These are phyloP conservation scores for Phytophthora meadii DNA, from an alignment of 352 stramenopile genomes.

Conservation along the genomic window DNA sequence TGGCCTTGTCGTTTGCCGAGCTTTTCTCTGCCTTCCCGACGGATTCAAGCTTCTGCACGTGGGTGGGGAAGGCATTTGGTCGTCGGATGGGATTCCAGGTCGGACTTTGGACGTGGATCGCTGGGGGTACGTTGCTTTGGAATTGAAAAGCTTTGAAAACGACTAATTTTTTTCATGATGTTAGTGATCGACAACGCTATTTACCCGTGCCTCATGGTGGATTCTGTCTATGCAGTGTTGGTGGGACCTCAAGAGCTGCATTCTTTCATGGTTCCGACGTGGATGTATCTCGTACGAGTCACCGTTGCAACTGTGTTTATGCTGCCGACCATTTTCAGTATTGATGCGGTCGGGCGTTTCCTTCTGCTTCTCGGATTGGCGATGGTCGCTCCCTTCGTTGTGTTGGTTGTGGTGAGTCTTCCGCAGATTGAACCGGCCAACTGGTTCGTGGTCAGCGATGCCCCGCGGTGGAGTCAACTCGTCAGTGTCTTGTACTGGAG, in stretches of 20 bases:
- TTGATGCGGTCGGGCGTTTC: slow-evolving; percentile 90
- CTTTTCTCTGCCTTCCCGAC: slow-evolving; percentile 75
- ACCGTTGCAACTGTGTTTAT: slow-evolving; percentile 62
- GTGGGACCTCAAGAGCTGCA: slow-evolving; percentile 29
- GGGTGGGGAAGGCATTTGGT: slow-evolving; percentile 78
- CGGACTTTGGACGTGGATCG: slow-evolving; percentile 86
- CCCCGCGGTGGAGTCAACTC: slow-evolving; percentile 82
- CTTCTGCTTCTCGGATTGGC: slow-evolving; percentile 87
- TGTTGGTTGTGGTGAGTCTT: slow-evolving; percentile 75
- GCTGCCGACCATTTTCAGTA: slow-evolving; percentile 72
- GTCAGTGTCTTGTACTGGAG: slow-evolving; percentile 97
- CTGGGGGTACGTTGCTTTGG: slow-evolving; percentile 26
- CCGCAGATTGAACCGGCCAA: slow-evolving; percentile 64
- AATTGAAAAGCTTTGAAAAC: too few species aligned
- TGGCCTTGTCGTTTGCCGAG: slow-evolving; percentile 75
- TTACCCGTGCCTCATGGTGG: slow-evolving; percentile 81
- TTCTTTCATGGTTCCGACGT: slow-evolving; percentile 53
- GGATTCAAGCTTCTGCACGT: slow-evolving; percentile 78
- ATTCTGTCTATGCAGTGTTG: slow-evolving; percentile 62
- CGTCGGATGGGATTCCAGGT: slow-evolving; percentile 84
- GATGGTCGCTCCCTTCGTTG: slow-evolving; percentile 92
- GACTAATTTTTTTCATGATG: not conserved
- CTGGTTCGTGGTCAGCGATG: slow-evolving; percentile 69
- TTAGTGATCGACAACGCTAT: slow-evolving; percentile 83
- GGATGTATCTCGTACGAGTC: slow-evolving; percentile 61